Base-by-base conservation (phyloP, 2,329 filamentous ascomycete genomes). In the Mycosphaerella sp. region DNA sequence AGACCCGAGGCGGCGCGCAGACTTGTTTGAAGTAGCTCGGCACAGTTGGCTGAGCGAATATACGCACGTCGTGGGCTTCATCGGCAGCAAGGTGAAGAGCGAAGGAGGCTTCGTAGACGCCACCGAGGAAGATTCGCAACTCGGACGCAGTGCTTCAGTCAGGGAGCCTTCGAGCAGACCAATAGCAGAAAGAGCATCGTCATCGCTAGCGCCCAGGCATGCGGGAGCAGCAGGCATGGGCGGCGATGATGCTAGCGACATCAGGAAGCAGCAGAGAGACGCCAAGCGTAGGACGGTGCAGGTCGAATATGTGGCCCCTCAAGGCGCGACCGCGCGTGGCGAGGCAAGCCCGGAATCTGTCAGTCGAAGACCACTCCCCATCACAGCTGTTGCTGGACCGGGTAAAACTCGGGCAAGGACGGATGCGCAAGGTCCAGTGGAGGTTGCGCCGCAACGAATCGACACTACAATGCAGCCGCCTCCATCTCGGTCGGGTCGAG, bases 41-140 rank as follows among this genome's bases (percentile, higher is more conserved):
- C 93, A 98, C 73, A 98, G 93, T 74, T 98, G 93, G 93, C 75
- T 98, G 61, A 95, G 87, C 73, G 93, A 97, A 69, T 98, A 93
- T 69, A 87, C 91, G n/a, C 89, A 95, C 68, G 86, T 97, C 46
- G 92, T 98, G 46, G 89, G 91, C 66, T 91, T 96, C 70, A 96
- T 98, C 67, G 97, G 93, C 21, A 97, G 93, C 72, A 92, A 86
- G 67, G 95, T 90, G 4, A 96, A 92, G 7, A 89, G 87, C 49
- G 84, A 89, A 9, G 83, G 81, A 47, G 91, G 97, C 64, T 91
- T 95, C 63, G 84, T 89, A 62, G 88, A 89, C 63, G 84, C 87
- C 1, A 87, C 88, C 1, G 64, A 64, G n/a, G 51, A 57, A 32
- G 81, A 92, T 1, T 81, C 83, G 0, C 71, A 78, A 53, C 79